Conservation (phyloP, 495 filamentous ascomycete species). For the Aspergillus taichungensis region DNA sequence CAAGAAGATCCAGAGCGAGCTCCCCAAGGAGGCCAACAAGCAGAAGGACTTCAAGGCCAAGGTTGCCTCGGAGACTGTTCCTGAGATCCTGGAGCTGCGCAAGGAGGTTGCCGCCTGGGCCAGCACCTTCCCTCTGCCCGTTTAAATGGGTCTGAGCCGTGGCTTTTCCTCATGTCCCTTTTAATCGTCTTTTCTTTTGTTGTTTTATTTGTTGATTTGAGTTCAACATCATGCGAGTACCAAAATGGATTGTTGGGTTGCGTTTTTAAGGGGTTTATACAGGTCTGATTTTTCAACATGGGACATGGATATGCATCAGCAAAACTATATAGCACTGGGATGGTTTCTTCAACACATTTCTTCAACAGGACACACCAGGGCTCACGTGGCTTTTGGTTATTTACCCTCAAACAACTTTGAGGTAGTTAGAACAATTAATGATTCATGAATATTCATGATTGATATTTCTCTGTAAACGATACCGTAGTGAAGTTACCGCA, state of each 20-base stretch:
- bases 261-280: conserved; percentile 34
- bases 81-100: conserved; percentile 71
- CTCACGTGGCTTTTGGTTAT: no score
- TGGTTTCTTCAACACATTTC: conserved; percentile 34
- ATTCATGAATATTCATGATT: no score
- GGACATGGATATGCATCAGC: conserved; percentile 29
- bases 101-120: conserved; percentile 89
- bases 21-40: conserved; percentile 97
- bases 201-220: conserved; percentile 11
- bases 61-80: conserved; percentile 66
- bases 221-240: conserved; percentile 25
- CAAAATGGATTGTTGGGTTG: conserved; percentile 21
- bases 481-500: no score
- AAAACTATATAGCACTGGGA: conserved; percentile 25
- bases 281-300: conserved; percentile 44
- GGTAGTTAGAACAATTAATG: no score
- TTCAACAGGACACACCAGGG: conserved; percentile 19
- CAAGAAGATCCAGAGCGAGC: conserved; percentile 69
- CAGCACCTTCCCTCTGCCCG: conserved; percentile 83
- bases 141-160: conserved; percentile 37
- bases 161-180: conserved; percentile 7
- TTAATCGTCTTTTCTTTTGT: conserved; percentile 4
- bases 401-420: no score
- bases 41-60: conserved; percentile 98
- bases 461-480: no score